These are phyloP conservation scores for Fonsecaea pugnacius DNA, from an alignment of 2,329 filamentous ascomycete genomes.

Conservation along the genomic window DNA sequence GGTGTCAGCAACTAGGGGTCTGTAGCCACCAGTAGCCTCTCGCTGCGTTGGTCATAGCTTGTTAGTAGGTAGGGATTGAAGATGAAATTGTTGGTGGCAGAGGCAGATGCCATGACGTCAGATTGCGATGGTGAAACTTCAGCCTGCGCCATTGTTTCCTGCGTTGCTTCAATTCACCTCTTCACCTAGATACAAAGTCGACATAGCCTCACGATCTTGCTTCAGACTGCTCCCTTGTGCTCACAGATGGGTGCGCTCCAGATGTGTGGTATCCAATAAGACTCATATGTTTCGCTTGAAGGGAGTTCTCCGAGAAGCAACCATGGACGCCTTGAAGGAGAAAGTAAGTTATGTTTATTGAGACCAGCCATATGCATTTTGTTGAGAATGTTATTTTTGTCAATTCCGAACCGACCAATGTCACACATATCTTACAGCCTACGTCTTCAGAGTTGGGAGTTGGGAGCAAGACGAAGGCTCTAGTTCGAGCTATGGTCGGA, in stretches of 20 bases:
- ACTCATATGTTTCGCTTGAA: not conserved
- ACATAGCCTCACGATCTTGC: not conserved
- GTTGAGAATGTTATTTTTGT: not conserved
- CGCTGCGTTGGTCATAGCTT: too few species aligned
- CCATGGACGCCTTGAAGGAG: constrained; percentile 26
- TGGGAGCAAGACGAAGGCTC: not conserved
- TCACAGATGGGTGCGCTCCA: not conserved
- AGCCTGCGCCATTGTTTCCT: not conserved
- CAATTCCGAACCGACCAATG: not conserved
- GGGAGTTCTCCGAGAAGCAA: not conserved
- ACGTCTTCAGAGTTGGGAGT: not conserved
- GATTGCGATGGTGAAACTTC: not conserved
- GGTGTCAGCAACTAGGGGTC: not conserved
- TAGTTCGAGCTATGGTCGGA: not conserved
- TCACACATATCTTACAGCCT: not conserved
- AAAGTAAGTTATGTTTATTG: constrained; percentile 20
- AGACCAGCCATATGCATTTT: not conserved
- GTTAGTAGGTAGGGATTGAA: too few species aligned
- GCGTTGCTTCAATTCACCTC: not conserved
- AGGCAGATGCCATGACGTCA: not conserved
- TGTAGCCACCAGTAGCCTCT: not conserved
- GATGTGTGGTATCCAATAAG: not conserved
- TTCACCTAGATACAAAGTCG: not conserved
- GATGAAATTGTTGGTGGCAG: not conserved
- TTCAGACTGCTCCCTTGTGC: not conserved